phyloP scores from a whole-genome alignment of 2,329 filamentous ascomycete genomes.

The Talaromyces sp. region DNA sequence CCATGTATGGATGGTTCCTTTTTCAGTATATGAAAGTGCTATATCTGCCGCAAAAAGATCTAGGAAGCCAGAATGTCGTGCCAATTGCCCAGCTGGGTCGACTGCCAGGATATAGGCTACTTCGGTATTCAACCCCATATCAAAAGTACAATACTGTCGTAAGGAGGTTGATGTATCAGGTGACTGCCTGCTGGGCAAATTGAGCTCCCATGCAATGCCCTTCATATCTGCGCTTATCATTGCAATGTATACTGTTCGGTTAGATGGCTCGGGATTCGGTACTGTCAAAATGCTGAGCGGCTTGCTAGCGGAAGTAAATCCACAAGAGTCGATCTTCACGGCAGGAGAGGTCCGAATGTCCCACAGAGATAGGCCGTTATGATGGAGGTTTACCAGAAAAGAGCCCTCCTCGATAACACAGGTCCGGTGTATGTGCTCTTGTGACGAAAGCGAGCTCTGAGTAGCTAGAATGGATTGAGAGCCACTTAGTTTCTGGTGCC shows the following conservation, averaged over 20 bases:
- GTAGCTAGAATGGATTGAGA: conserved; percentile 57
- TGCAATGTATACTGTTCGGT: conserved; percentile 65
- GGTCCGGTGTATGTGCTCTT: conserved; percentile 73
- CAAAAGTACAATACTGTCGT: conserved; percentile 66
- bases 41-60: conserved; percentile 84
- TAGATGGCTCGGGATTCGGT: conserved; percentile 55
- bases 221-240: conserved; percentile 74
- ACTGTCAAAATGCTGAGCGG: conserved; percentile 76
- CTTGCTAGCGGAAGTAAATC: conserved; percentile 62
- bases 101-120: conserved; percentile 67
- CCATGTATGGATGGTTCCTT: conserved; percentile 77
- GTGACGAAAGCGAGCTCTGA: conserved; percentile 64
- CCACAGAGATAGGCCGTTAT: conserved; percentile 70
- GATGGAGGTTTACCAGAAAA: conserved; percentile 76
- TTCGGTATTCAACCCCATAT: conserved; percentile 55
- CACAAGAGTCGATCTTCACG: conserved; percentile 54
- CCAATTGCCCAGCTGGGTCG: conserved; percentile 74
- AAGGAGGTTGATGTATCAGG: conserved; percentile 47
- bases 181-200: conserved; percentile 39
- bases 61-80: conserved; percentile 70
- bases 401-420: conserved; percentile 72
- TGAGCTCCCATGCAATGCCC: conserved; percentile 77
- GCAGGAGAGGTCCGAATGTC: conserved; percentile 64
- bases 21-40: conserved; percentile 75
- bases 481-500: conserved; percentile 62